phyloP scores from a whole-genome alignment of 2,329 filamentous ascomycete species.

The Cordyceps cicadae region DNA sequence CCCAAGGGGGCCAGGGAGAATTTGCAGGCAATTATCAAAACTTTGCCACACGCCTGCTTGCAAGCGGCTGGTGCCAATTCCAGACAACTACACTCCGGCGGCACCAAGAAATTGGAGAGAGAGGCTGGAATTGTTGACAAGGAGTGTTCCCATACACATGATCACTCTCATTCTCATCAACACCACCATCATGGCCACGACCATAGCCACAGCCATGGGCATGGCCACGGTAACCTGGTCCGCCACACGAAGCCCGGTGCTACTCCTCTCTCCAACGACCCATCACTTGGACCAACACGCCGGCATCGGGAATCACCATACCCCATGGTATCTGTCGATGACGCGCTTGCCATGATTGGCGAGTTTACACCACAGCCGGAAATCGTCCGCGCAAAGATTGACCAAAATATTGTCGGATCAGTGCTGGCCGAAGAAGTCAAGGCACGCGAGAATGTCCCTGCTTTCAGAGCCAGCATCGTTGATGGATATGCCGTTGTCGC shows the following conservation, averaged over 20 bases:
- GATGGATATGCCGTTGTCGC: conserved; percentile 88
- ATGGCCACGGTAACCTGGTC: conserved; percentile 57
- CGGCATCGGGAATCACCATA: conserved; percentile 83
- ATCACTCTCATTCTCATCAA: conserved; percentile 22
- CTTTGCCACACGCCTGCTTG: conserved; percentile 89
- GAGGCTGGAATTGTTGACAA: conserved; percentile 58
- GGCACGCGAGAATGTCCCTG: conserved; percentile 76
- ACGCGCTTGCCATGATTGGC: conserved; percentile 67
- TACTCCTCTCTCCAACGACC: conserved; percentile 51
- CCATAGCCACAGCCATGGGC: conserved; percentile 47
- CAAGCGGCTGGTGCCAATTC: conserved; percentile 82
- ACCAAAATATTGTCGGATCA: conserved; percentile 59
- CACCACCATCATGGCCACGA: conserved; percentile 16
- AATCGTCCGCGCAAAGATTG: conserved; percentile 50
- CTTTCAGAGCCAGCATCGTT: conserved; percentile 91
- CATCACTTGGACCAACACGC: conserved; percentile 51
- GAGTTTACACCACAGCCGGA: conserved; percentile 60
- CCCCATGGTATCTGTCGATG: conserved; percentile 79
- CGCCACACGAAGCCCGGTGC: conserved; percentile 63
- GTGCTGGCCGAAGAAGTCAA: conserved; percentile 77
- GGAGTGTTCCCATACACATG: conserved; percentile 22
- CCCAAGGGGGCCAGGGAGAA: conserved; percentile 95
- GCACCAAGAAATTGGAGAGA: conserved; percentile 72
- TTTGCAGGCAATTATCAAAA: conserved; percentile 75
- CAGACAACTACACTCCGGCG: conserved; percentile 67